phyloP scores from a whole-genome alignment of 1,284 basidiomycete species.

The Phaffia rhodozyma region DNA sequence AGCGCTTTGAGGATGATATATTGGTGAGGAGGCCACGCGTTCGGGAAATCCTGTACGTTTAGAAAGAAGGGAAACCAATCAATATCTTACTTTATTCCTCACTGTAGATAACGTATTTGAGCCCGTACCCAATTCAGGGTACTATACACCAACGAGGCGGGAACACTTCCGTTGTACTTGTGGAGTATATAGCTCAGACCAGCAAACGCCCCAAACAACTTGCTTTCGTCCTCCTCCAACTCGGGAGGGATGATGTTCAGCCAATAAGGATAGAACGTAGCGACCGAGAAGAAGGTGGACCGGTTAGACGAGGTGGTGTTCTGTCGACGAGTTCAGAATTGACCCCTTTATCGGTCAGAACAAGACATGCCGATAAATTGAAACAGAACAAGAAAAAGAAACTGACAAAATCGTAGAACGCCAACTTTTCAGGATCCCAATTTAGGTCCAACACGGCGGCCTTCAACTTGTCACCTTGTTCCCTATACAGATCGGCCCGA shows the following conservation, averaged over 20 bases:
- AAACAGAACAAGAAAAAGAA: neutral
- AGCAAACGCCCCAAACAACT: conserved; percentile 61
- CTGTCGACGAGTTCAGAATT: conserved; percentile 21
- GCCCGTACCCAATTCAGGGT: conserved; percentile 11
- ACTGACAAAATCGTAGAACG: conserved; percentile 65
- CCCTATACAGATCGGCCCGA: conserved; percentile 44
- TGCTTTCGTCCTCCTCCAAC: conserved; percentile 44
- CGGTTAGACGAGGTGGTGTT: conserved; percentile 55
- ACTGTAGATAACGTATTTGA: too few relatives aligned
- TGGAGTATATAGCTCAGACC: conserved; percentile 63
- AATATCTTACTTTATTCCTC: neutral
- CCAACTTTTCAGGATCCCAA: conserved; percentile 70
- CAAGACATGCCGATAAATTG: neutral
- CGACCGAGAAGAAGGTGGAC: conserved; percentile 52
- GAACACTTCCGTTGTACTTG: conserved; percentile 71
- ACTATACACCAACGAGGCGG: conserved; percentile 45
- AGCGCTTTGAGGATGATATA: conserved; percentile 68
- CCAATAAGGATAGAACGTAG: conserved; percentile 79
- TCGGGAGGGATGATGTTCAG: conserved; percentile 66
- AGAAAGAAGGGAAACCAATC: neutral
- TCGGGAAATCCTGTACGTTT: neutral
- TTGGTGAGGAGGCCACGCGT: conserved; percentile 18
- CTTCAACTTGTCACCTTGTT: conserved; percentile 48
- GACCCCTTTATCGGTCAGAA: neutral
- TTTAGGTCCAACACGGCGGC: conserved; percentile 67